A percentile compares a stretch with the other conserved stretches of the same genome.
Conservation (phyloP, 2,329 filamentous ascomycete genomes). For the Mycosphaerelloides madeirae region DNA sequence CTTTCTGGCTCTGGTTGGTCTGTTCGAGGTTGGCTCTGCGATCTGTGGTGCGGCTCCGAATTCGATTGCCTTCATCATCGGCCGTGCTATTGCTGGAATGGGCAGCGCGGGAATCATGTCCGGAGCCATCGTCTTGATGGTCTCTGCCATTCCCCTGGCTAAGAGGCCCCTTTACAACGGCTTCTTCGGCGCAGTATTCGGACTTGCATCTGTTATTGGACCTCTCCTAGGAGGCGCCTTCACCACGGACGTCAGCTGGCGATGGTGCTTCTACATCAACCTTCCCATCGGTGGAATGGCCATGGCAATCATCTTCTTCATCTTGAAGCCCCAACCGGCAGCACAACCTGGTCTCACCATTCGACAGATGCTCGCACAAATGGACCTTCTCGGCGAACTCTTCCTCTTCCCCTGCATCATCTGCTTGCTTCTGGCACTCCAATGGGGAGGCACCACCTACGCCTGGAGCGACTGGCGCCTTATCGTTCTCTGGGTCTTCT, state of each 20-base stretch:
- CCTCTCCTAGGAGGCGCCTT: constrained; percentile 44
- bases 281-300: constrained; percentile 40
- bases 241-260: constrained; percentile 39
- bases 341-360: constrained; percentile 20
- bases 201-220: constrained; percentile 39
- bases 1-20: constrained; percentile 33
- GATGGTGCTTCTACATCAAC: constrained; percentile 37
- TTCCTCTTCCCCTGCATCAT: constrained; percentile 39
- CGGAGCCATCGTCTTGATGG: constrained; percentile 32
- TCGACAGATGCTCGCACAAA: constrained; percentile 38
- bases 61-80: constrained; percentile 37
- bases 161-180: constrained; percentile 38
- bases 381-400: constrained; percentile 43
- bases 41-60: constrained; percentile 46
- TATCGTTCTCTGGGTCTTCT: constrained; percentile 41
- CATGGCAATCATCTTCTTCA: constrained; percentile 36
- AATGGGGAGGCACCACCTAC: constrained; percentile 47
- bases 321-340: constrained; percentile 31
- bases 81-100: constrained; percentile 38
- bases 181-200: constrained; percentile 35
- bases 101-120: constrained; percentile 38
- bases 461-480: constrained; percentile 37
- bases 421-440: constrained; percentile 45
- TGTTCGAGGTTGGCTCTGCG: constrained; percentile 55
- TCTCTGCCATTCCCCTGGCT: constrained; percentile 29